Base-by-base conservation (phyloP, 2,329 filamentous ascomycete species). In the Aspergillus pseudonomiae region DNA sequence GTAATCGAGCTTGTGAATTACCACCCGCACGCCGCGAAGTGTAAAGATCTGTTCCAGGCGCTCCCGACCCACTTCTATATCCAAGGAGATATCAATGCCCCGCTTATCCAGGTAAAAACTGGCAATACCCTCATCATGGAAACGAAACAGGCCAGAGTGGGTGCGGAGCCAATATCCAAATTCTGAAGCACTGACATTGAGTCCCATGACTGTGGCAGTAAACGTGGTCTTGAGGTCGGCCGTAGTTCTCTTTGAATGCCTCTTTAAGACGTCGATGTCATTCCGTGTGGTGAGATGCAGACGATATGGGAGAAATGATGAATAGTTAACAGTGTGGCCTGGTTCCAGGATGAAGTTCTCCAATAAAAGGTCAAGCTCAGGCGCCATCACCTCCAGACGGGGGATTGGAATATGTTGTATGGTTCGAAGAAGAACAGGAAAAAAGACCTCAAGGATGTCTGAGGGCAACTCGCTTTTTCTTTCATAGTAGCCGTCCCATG, bases 301-400 rank as follows among this genome's bases (percentile, higher is more conserved):
- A 61, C 89, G 88, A 79, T 93, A 94, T 0, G 94, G 94, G 1
- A 98, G 83, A 82, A 98, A 98, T 0, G 94, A 97, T 3, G 91
- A 92, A 65, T 90, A 82, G 75, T 97, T 94, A 71, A 96, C 84
- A 0, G 93, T 96, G 62, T 84, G 84, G 7, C 94, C 94, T 0
- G 94, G 94, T 73, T 97, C 92, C 36, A 98, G 84, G 64, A 98
- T 91, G 36, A 98, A 83, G 67, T 96, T 97, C 74, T 98, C 94
- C 2, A 98, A 81, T 1, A 98, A 81, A 6, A 98, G 85, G 70
- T 97, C 94, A 60, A 96, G 84, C 39, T 91, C 88, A 0, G 93
- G 94, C 4, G 90, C 91, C 0, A 92, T 91, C 6, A 97, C 83
- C 76, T 97, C 94, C n/a, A 97, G 79, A 5, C 94, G 89, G 0